Evolutionary conservation across 306 rosid species (phyloP), one percentile per base, ranked within the genome.

Genomic region (Trifolium subterraneum): DNA sequence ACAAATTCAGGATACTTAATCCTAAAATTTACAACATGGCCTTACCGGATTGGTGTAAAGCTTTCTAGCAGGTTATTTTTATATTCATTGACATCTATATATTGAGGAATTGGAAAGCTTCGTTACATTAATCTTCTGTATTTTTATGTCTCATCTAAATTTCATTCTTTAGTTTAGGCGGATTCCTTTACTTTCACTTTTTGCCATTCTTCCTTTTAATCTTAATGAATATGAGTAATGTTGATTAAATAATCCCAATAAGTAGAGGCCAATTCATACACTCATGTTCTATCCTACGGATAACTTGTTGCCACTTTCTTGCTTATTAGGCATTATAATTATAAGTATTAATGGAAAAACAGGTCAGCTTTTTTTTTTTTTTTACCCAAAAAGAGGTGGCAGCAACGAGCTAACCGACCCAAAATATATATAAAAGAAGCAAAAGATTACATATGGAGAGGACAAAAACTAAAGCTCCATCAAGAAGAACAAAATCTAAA

Each of bases 51-150:
- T 23, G 62, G 5, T 22, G 62, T 55, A 48, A 48, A 48, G 22
- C 62, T 10, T 55, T 55, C 7, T 22, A 36, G 39, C 20, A 6
- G 9, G 27, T 16, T 42, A 10, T 48, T 48, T 42, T 42, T 42
- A 11, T 42, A n/a, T 13, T 16, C 69, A 16, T 35, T 8, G 39
- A 36, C 69, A 35, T n/a, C 14, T 44, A 13, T 67, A 11, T 65
- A 27, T 39, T 13, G 36, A 65, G 54, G 36, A 42, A 64, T 22
- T 51, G 60, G 31, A 45, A 70, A 70, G 50, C 48, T 33, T 52
- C 33, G 48, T 51, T 70, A 33, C 13, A 36, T 10, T 12, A 38
- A 13, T 71, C 38, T 38, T 52, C 35, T n/a, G 35, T 52, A 52
- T 52, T 33, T 52, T 9, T 58, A 27, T 70, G 35, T 33, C 7